These are phyloP conservation scores for Asterochloris erici DNA, from an alignment of 139 green algal species.

Conservation along the genomic window DNA sequence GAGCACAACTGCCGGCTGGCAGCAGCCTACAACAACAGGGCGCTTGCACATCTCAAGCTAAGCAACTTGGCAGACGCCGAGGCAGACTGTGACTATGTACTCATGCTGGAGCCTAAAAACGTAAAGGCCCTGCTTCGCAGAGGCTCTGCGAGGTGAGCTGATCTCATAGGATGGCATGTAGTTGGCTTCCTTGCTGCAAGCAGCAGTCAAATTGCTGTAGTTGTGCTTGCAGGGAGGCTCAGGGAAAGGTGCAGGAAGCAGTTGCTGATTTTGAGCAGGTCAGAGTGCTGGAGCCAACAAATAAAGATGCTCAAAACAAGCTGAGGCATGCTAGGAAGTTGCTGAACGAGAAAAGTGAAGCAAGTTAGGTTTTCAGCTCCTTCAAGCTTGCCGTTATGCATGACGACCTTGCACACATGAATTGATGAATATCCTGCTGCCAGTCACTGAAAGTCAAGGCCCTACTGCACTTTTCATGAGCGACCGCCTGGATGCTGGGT, in stretches of 20 bases:
- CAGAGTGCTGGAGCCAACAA: conserved; percentile 48
- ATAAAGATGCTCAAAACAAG: conserved; percentile 44
- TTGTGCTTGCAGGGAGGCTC: conserved; percentile 9
- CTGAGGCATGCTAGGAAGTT: conserved; percentile 14
- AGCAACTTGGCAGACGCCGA: conserved; percentile 43
- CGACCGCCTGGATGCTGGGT: too few species aligned
- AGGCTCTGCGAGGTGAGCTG: conserved; percentile 37
- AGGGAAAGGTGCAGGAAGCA: conserved; percentile 29
- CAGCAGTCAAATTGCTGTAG: neutral
- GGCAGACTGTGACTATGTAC: conserved; percentile 49
- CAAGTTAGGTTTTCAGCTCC: neutral
- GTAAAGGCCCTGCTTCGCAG: conserved; percentile 75
- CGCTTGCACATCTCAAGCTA: conserved; percentile 71
- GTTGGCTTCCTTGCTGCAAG: neutral
- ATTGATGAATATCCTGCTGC: too few species aligned
- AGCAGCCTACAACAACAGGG: conserved; percentile 74
- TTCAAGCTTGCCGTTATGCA: neutral
- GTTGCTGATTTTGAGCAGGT: conserved; percentile 35
- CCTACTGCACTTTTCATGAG: too few species aligned
- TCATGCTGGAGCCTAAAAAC: conserved; percentile 51
- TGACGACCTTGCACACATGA: too few species aligned
- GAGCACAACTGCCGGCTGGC: conserved; percentile 34
- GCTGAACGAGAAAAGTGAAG: neutral
- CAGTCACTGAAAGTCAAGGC: too few species aligned
- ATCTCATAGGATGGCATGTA: neutral